A percentile compares a stretch with the other conserved stretches of the same genome.
Conservation (phyloP, 441 rosid species). For the Populus hybrid region DNA sequence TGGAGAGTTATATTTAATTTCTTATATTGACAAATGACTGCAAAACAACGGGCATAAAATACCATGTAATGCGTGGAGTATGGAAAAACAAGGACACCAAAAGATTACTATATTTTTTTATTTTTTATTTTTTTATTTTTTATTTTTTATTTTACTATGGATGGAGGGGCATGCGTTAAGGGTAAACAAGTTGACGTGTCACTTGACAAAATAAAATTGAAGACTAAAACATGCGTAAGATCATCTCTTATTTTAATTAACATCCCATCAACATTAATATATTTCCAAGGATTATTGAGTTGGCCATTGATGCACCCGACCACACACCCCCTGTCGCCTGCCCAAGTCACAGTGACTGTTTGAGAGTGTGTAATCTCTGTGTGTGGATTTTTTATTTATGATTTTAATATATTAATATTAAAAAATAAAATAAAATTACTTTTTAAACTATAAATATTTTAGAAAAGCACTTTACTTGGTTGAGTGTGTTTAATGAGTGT, state of each 20-base stretch:
- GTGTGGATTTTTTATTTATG: too few relatives aligned
- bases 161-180: background rate
- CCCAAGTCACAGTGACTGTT: too few relatives aligned
- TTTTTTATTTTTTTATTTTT: too few relatives aligned
- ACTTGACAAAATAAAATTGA: background rate
- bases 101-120: too few relatives aligned
- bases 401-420: too few relatives aligned
- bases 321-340: background rate
- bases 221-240: background rate
- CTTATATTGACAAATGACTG: background rate
- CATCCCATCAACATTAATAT: background rate
- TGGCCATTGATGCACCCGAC: background rate
- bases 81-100: background rate
- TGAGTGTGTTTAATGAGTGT: too few relatives aligned
- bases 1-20: background rate
- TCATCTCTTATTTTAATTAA: background rate
- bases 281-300: background rate
- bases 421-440: too few relatives aligned
- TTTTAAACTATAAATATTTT: too few relatives aligned
- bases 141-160: too few relatives aligned
- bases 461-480: too few relatives aligned
- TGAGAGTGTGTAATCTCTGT: too few relatives aligned
- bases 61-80: background rate
- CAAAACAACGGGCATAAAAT: background rate
- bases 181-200: background rate